phyloP scores from a whole-genome alignment of 2,329 filamentous ascomycete species.

The Colletotrichum noveboracense region DNA sequence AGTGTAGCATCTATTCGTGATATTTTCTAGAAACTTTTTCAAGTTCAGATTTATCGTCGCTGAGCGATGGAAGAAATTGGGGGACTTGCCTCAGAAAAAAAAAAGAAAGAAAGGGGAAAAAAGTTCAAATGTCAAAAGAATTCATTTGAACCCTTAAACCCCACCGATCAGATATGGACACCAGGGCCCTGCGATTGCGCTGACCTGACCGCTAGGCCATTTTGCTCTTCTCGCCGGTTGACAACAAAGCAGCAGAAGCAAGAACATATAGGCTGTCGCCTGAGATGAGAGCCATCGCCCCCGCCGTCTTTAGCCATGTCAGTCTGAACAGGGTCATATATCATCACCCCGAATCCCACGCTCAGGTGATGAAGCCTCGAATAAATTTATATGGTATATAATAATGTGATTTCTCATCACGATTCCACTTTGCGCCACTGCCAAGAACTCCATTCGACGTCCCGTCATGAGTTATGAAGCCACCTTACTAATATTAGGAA shows the following conservation, averaged over 20 bases:
- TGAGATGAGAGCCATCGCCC: neutral
- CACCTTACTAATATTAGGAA: neutral
- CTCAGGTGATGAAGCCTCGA: neutral
- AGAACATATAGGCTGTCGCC: neutral
- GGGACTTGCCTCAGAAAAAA: neutral
- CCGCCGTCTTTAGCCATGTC: neutral
- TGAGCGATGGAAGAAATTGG: neutral
- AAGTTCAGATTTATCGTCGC: neutral
- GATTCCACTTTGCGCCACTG: neutral
- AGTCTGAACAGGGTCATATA: neutral
- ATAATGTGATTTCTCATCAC: constrained; percentile 3
- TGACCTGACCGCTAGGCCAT: neutral
- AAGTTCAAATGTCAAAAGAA: neutral
- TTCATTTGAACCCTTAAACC: neutral
- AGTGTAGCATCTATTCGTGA: neutral
- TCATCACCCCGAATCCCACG: neutral
- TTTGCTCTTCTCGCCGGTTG: neutral
- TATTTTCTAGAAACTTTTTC: neutral
- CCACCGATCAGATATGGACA: neutral
- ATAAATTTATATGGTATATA: constrained; percentile 11
- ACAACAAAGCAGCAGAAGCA: neutral
- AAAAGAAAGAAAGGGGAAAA: neutral
- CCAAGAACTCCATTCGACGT: neutral
- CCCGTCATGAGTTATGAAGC: neutral
- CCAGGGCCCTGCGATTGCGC: neutral